Evolutionary conservation across 805 yeast genomes (phyloP).

Genomic region (Ogataea minuta): DNA sequence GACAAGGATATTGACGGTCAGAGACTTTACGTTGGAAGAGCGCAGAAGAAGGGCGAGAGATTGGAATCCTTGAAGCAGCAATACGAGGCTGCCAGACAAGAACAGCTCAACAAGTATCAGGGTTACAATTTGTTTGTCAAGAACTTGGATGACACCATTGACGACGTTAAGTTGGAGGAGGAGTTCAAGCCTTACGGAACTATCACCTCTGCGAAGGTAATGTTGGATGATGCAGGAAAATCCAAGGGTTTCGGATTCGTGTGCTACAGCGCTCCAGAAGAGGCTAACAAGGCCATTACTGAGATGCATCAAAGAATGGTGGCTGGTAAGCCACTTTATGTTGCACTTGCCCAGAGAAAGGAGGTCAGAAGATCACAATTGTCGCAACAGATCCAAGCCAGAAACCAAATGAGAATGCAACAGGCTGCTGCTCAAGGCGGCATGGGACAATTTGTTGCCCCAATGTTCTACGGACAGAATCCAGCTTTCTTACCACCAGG

Average conservation of each 20-base stretch:
- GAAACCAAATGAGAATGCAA: conserved; percentile 97
- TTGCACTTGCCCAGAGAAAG: conserved; percentile 98
- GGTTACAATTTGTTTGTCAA: conserved; percentile 96
- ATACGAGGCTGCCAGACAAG: conserved; percentile 88
- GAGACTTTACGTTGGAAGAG: conserved; percentile 93
- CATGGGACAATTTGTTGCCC: conserved; percentile 81
- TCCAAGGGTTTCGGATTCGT: conserved; percentile 99
- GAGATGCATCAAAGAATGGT: conserved; percentile 98
- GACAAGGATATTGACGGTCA: conserved; percentile 83
- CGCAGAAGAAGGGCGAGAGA: conserved; percentile 98
- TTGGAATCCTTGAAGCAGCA: conserved; percentile 91
- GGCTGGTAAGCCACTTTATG: conserved; percentile 93
- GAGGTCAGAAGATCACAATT: conserved; percentile 96
- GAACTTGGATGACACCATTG: conserved; percentile 91
- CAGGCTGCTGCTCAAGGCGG: conserved; percentile 90
- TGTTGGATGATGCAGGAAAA: conserved; percentile 92
- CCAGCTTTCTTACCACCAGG: conserved; percentile 72
- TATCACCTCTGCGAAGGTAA: conserved; percentile 93
- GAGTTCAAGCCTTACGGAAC: conserved; percentile 92
- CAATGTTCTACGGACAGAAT: conserved; percentile 84
- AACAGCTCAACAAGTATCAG: conserved; percentile 90
- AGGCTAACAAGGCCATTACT: conserved; percentile 96
- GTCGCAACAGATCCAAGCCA: conserved; percentile 96
- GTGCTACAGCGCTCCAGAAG: conserved; percentile 96
- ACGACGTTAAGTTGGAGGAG: conserved; percentile 86